phyloP scores from a whole-genome alignment of 768 basidiomycete genomes.

The Hygrocybe coccinea region DNA sequence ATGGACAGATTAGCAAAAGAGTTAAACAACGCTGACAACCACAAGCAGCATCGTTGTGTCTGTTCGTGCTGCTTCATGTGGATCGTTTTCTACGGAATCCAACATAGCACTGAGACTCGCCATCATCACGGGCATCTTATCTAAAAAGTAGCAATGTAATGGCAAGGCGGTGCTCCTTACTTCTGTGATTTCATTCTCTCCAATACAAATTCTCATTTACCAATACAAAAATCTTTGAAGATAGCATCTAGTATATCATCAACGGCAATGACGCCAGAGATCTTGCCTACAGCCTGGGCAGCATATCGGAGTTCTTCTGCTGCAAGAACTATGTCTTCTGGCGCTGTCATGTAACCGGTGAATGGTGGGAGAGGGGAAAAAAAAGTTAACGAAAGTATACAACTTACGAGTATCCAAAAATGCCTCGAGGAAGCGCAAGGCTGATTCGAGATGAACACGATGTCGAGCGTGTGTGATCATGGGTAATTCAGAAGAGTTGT shows the following conservation, averaged over 20 bases:
- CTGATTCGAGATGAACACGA: constrained; percentile 66
- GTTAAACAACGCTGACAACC: background rate
- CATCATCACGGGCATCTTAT: no score
- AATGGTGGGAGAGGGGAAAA: background rate
- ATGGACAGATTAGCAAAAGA: background rate
- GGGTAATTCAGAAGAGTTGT: constrained; percentile 40
- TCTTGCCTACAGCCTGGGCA: constrained; percentile 72
- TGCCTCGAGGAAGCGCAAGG: constrained; percentile 55
- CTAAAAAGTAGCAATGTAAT: no score
- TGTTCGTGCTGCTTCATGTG: no score
- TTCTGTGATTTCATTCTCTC: background rate
- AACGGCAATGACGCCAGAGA: constrained; percentile 74
- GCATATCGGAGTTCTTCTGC: constrained; percentile 89
- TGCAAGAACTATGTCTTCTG: constrained; percentile 71
- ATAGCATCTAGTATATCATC: constrained; percentile 82
- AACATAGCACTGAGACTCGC: no score
- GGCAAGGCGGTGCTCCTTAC: no score
- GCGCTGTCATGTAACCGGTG: constrained; percentile 33
- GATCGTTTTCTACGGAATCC: background rate
- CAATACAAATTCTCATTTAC: constrained; percentile 46
- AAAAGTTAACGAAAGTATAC: background rate
- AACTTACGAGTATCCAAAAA: constrained; percentile 48
- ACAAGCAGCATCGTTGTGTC: background rate
- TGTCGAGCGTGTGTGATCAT: constrained; percentile 79
- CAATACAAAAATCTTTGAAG: constrained; percentile 86